These are phyloP conservation scores for Mitragyna speciosa DNA, from an alignment of 257 asterid species.

Conservation along the genomic window DNA sequence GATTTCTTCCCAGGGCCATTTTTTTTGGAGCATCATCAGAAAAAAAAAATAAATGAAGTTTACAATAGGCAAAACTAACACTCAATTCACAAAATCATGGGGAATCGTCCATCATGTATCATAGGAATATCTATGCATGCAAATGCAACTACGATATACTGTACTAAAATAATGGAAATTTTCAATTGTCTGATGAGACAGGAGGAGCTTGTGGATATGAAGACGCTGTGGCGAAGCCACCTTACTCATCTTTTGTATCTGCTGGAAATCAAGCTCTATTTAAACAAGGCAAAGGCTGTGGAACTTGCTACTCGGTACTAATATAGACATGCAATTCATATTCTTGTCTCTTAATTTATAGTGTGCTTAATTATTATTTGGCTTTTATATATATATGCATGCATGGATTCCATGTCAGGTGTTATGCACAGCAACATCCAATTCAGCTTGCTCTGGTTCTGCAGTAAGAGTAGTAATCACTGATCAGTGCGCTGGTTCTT, in stretches of 20 bases:
- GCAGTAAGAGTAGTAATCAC: conserved; percentile 21
- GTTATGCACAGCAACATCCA: conserved; percentile 10
- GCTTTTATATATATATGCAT: background rate
- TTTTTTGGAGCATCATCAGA: too few species aligned
- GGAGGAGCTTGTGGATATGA: conserved; percentile 51
- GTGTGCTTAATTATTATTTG: background rate
- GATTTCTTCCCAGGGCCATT: too few species aligned
- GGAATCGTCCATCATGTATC: too few species aligned
- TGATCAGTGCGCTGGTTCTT: conserved; percentile 29
- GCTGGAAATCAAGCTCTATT: conserved; percentile 37
- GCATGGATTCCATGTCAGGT: conserved; percentile 5
- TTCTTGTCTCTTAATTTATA: background rate
- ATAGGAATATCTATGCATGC: too few species aligned
- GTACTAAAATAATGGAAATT: too few species aligned
- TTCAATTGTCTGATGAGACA: conserved; percentile 2
- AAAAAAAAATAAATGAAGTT: too few species aligned
- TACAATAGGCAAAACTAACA: too few species aligned
- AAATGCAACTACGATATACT: too few species aligned
- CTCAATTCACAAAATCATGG: too few species aligned
- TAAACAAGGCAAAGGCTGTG: conserved; percentile 42
- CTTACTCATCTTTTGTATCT: conserved; percentile 35
- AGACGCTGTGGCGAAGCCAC: conserved; percentile 23
- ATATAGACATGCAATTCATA: background rate
- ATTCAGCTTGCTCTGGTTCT: conserved; percentile 22
- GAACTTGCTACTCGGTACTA: conserved; percentile 41